Evolutionary conservation across 2,329 filamentous ascomycete genomes (phyloP), one percentile per base, ranked within the genome.

Genomic region (Aspergillus texensis): DNA sequence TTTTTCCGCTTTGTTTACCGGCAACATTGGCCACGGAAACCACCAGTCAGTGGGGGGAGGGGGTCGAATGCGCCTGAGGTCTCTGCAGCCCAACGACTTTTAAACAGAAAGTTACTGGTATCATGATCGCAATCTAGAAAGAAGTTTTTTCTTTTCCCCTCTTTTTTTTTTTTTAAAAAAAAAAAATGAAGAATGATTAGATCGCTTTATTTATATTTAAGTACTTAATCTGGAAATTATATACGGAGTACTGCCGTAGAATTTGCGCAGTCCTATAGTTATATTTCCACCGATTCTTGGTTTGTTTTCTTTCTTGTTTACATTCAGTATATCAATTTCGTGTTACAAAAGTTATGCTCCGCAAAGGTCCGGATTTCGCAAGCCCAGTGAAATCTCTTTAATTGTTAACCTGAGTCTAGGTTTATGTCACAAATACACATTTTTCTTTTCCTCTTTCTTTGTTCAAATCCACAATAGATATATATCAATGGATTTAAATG

Each of bases 1-100:
- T 55, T 36, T 39, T 55, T 12, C n/a, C 52, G 32, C 32, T 55
- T 55, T 55, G 52, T 55, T 55, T 55, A 55, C 52, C 52, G 21
- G 34, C 32, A 55, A 39, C 52, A 55, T 55, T 26, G n/a, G n/a
- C 34, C 52, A 55, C 21, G 52, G 52, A 55, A 55, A 55, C 52
- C 21, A 11, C n/a, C 24, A 39, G 30, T 54, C 48, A 32, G 48
- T 52, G 26, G 24, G 16, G 19, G 46, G 46, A 24, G 46, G 52
- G 28, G 50, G 6, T 21, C 14, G 19, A 41, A 41, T 41, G 28
- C 14, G 32, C 32, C 32, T 54, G 19, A 54, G 26, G n/a, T 4
- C 36, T 55, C 34, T 28, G 52, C 52, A 55, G 34, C 52, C 52
- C 52, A 55, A 39, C 32, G 14, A 48, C 24, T 14, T 4, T 14